These are phyloP conservation scores for Colletotrichum godetiae DNA, from an alignment of 2,329 filamentous ascomycete genomes.

Conservation along the genomic window DNA sequence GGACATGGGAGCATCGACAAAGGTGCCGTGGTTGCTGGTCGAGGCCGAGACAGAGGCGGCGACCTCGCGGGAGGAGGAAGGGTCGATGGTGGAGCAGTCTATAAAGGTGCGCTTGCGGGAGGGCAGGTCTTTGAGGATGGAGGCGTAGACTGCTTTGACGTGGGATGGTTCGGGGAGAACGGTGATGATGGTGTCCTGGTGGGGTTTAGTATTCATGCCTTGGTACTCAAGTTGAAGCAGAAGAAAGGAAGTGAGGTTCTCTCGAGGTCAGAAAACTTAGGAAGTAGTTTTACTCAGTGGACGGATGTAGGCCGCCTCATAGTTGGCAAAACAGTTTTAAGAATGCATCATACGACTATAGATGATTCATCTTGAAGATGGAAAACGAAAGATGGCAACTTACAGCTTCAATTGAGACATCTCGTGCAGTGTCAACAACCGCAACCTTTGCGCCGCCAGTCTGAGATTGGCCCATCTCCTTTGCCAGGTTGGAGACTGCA, in stretches of 20 bases:
- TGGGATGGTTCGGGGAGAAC: slow-evolving; percentile 91
- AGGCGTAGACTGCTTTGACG: slow-evolving; percentile 83
- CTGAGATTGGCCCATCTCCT: slow-evolving; percentile 57
- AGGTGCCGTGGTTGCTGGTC: slow-evolving; percentile 67
- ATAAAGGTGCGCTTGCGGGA: slow-evolving; percentile 82
- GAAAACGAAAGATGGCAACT: slow-evolving; percentile 40
- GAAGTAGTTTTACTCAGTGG: background rate
- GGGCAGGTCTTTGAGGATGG: slow-evolving; percentile 73
- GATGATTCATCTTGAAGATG: slow-evolving; percentile 34
- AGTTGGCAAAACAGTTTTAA: slow-evolving; percentile 9
- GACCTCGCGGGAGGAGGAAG: slow-evolving; percentile 82
- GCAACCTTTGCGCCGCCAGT: slow-evolving; percentile 59
- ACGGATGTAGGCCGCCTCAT: background rate
- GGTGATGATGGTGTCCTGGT: slow-evolving; percentile 85
- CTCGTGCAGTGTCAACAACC: slow-evolving; percentile 56
- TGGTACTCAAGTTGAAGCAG: background rate
- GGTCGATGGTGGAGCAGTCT: slow-evolving; percentile 97
- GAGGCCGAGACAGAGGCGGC: slow-evolving; percentile 74
- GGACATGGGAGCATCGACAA: slow-evolving; percentile 97
- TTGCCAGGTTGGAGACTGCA: slow-evolving; percentile 57
- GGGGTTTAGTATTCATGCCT: slow-evolving; percentile 39
- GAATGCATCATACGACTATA: background rate
- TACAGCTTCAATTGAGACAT: slow-evolving; percentile 66
- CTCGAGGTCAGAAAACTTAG: background rate
- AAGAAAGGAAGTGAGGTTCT: background rate